These are phyloP conservation scores for Fragaria ananassa DNA, from an alignment of 306 rosid species.

Conservation along the genomic window DNA sequence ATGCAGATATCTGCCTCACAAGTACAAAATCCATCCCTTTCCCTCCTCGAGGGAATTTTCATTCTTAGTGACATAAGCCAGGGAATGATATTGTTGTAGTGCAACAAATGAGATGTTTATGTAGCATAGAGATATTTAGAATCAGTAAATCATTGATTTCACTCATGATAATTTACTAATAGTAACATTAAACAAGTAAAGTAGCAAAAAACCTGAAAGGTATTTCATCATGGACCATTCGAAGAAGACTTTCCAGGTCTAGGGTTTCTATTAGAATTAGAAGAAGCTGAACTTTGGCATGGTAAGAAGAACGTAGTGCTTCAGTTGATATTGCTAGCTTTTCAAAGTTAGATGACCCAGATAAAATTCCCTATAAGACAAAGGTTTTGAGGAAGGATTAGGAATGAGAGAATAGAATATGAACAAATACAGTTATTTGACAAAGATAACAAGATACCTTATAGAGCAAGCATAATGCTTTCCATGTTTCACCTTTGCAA, in stretches of 20 bases:
- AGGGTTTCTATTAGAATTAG: slow-evolving; percentile 80
- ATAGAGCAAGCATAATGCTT: slow-evolving; percentile 54
- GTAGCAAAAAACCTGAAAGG: slow-evolving; percentile 65
- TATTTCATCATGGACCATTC: slow-evolving; percentile 87
- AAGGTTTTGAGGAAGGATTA: slow-evolving; percentile 28
- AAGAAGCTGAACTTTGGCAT: slow-evolving; percentile 70
- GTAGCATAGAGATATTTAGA: not conserved
- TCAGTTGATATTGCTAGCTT: slow-evolving; percentile 69
- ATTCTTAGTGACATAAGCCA: not conserved
- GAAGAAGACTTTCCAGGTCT: slow-evolving; percentile 83
- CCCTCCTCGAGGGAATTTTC: not conserved
- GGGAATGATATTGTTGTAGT: not conserved
- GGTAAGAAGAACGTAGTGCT: slow-evolving; percentile 55
- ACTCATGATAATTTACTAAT: not conserved
- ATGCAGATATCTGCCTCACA: not conserved
- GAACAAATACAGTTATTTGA: slow-evolving; percentile 11
- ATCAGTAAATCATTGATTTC: not conserved
- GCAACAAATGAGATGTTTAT: not conserved
- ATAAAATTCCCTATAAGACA: slow-evolving; percentile 64
- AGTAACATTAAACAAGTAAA: slow-evolving; percentile 2
- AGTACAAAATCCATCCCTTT: not conserved
- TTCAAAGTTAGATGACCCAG: slow-evolving; percentile 68
- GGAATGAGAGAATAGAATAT: slow-evolving; percentile 8
- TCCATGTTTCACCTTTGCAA: slow-evolving; percentile 73
- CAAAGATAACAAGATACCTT: slow-evolving; percentile 49